Percentiles rank a stretch among this genome's conserved stretches.
phyloP scores from a whole-genome alignment of 2,329 filamentous ascomycete species.

The Cordyceps militaris region DNA sequence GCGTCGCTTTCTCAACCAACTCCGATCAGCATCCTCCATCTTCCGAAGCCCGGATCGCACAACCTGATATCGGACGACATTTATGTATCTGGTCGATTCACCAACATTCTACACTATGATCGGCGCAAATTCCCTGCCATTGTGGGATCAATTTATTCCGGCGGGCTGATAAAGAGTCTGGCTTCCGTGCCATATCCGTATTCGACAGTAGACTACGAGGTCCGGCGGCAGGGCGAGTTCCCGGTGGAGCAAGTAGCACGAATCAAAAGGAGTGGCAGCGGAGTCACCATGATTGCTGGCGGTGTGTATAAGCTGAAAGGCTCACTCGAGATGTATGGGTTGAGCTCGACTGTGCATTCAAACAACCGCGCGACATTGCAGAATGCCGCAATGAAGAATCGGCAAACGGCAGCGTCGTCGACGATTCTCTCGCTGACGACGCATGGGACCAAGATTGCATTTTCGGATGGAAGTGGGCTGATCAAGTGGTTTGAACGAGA shows the following conservation, averaged over 20 bases:
- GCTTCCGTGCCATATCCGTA: conserved; percentile 62
- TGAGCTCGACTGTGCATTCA: conserved; percentile 31
- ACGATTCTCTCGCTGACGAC: conserved; percentile 75
- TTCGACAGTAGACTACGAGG: conserved; percentile 53
- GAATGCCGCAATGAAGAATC: conserved; percentile 60
- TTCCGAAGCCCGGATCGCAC: conserved; percentile 48
- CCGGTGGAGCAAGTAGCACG: conserved; percentile 46
- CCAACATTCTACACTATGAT: conserved; percentile 83
- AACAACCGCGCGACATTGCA: conserved; percentile 25
- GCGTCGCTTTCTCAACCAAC: conserved; percentile 73
- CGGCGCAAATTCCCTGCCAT: conserved; percentile 76
- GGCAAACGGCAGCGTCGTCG: conserved; percentile 72
- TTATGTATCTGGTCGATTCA: conserved; percentile 82
- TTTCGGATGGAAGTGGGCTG: conserved; percentile 75
- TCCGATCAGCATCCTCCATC: conserved; percentile 74
- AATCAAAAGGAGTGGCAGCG: conserved; percentile 44
- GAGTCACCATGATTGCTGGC: conserved; percentile 68
- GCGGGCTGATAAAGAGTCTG: conserved; percentile 69
- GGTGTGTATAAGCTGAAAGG: conserved; percentile 91
- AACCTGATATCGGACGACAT: conserved; percentile 66
- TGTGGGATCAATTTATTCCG: conserved; percentile 73
- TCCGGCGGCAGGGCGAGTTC: conserved; percentile 47
- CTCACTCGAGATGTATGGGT: conserved; percentile 77
- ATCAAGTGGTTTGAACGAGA: conserved; percentile 91
- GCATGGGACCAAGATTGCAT: conserved; percentile 76